Evolutionary conservation across 192 early-diverging fungal species (phyloP).

Genomic region (Backusella morwellensis): DNA sequence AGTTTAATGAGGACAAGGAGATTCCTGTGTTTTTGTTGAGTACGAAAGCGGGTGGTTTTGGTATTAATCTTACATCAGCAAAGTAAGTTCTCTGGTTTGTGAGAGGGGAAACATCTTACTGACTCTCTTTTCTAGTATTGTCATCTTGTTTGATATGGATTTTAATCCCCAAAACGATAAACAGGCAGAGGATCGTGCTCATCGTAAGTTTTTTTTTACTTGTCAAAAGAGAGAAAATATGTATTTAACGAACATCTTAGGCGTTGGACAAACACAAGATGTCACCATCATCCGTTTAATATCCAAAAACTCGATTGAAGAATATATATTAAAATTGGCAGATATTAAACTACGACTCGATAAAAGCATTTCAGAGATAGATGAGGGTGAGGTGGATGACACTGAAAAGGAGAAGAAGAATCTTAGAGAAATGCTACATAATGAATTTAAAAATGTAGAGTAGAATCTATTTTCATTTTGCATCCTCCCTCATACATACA

Average conservation of each 20-base stretch:
- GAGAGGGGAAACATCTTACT: neutral
- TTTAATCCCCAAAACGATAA: constrained; percentile 87
- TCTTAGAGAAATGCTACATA: neutral
- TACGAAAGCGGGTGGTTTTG: constrained; percentile 81
- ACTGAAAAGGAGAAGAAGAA: neutral
- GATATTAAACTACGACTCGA: constrained; percentile 65
- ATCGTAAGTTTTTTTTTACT: constrained; percentile 45
- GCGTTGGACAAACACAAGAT: constrained; percentile 82
- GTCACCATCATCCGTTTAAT: constrained; percentile 77
- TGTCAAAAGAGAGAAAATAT: too few species aligned
- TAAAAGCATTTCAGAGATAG: constrained; percentile 33
- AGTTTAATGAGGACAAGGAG: constrained; percentile 57
- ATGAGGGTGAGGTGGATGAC: constrained; percentile 3
- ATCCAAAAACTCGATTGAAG: constrained; percentile 64
- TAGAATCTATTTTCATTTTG: neutral
- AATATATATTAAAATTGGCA: constrained; percentile 60
- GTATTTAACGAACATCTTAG: neutral
- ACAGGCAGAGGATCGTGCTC: constrained; percentile 86
- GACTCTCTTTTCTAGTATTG: constrained; percentile 38
- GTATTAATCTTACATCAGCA: constrained; percentile 77
- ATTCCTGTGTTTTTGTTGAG: constrained; percentile 70
- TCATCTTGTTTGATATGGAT: constrained; percentile 76
- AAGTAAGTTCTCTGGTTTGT: constrained; percentile 36
- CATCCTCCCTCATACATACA: too few species aligned
- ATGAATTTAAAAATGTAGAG: neutral